A percentile compares a stretch with the other conserved stretches of the same genome.
These are phyloP conservation scores for Chenopodium album DNA, from an alignment of 148 eudicot genomes.

Conservation along the genomic window DNA sequence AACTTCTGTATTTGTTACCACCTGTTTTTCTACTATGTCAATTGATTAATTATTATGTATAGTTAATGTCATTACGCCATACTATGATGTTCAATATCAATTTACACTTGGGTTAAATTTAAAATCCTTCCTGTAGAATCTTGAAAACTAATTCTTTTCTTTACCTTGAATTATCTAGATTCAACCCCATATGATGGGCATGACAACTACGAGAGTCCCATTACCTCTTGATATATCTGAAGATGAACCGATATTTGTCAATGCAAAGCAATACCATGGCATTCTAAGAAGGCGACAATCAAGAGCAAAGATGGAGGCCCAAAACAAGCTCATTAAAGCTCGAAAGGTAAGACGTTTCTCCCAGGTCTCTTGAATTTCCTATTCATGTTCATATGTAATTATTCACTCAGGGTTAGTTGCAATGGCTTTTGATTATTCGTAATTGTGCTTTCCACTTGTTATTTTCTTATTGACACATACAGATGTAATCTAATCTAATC, in stretches of 20 bases:
- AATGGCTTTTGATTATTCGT: too few species aligned
- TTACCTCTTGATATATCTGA: slow-evolving; percentile 65
- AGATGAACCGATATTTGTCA: slow-evolving; percentile 80
- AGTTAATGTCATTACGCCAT: too few species aligned
- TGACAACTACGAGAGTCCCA: slow-evolving; percentile 57
- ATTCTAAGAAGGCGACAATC: slow-evolving; percentile 82
- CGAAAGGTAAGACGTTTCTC: slow-evolving; percentile 31
- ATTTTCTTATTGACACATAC: too few species aligned
- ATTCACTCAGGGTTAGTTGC: neutral
- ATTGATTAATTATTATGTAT: too few species aligned
- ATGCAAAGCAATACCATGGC: slow-evolving; percentile 86
- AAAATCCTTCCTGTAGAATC: neutral
- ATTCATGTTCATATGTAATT: neutral
- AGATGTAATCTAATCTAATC: neutral
- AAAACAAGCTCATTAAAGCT: slow-evolving; percentile 61
- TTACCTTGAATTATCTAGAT: slow-evolving; percentile 30
- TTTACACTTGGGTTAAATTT: neutral
- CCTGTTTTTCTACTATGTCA: too few species aligned
- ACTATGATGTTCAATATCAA: neutral
- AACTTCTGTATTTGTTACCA: too few species aligned
- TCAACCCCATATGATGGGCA: slow-evolving; percentile 58
- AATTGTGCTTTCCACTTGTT: too few species aligned
- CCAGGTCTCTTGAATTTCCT: neutral
- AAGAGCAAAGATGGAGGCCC: slow-evolving; percentile 92
- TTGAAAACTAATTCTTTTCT: neutral